Base-by-base conservation (phyloP, 2,329 filamentous ascomycete species). In the Nannizziopsis arthrosporioides region DNA sequence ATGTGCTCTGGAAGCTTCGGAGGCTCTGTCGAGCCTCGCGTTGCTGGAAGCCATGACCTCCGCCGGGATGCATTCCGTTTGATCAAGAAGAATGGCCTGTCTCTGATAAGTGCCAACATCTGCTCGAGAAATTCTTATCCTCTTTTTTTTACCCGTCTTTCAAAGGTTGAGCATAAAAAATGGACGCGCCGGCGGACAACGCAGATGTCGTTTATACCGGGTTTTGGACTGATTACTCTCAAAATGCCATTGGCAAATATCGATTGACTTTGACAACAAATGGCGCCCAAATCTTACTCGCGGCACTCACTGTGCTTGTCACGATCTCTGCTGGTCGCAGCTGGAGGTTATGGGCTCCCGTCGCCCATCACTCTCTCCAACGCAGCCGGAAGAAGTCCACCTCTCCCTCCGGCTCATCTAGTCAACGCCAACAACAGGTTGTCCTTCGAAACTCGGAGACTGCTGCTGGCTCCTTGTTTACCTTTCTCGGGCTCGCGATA, bases 281-380 rank as follows among this genome's bases (percentile, higher is more conserved):
- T 18, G 27, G 15, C 7, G 45, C 45, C 30, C 22, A 41, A 15
- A 35, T 47, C n/a, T 15, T 47, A 30, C 15, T 47, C 15, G 45
- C 45, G 5, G 37, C 39, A 9, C 45, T 47, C 17, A 47, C 45
- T 19, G 45, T 47, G 35, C 45, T 47, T 14, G 45, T 47, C 22
- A 47, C 45, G 10, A 37, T 47, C 39, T 47, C 37, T n/a, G 37
- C 45, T 18, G 35, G 43, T n/a, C 43, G 43, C 19, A 45, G 43
- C 12, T 45, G 43, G 43, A 45, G 35, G n/a, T 22, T 45, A 1
- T 45, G 43, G 43, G 27, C 17, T 2, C 38, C 43, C 12, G 34
- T 19, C n/a, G 35, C 19, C 19, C 43, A 45, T 36, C 38, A 30
- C 5, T 11, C 18, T 9, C 35, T 45, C n/a, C 18, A 45, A 19